phyloP scores from a whole-genome alignment of 2,329 filamentous ascomycete species.

The Fusarium burgessii region DNA sequence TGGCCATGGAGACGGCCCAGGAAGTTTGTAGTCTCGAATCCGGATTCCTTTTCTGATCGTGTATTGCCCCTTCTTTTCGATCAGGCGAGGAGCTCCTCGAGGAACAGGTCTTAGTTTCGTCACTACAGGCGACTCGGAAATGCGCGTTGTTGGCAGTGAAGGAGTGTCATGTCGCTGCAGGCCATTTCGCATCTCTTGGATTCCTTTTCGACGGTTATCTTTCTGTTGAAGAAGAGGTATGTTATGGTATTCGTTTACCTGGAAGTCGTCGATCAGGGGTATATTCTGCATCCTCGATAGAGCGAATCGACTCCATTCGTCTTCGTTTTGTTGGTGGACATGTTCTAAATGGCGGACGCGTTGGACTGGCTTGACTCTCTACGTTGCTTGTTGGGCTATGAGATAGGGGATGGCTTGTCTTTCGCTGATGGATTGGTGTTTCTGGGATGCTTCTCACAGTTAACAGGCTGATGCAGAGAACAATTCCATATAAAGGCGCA shows the following conservation, averaged over 20 bases:
- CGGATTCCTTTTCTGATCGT: conserved; percentile 47
- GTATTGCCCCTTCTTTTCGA: conserved; percentile 46
- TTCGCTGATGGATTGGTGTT: conserved; percentile 21
- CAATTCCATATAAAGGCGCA: background rate
- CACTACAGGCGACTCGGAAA: too few species aligned
- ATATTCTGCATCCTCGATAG: background rate
- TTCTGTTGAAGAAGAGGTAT: background rate
- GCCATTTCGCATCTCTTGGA: background rate
- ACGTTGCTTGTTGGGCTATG: background rate
- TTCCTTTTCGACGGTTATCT: background rate
- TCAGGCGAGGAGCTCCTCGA: conserved; percentile 41
- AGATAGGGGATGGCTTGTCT: background rate
- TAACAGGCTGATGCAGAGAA: background rate
- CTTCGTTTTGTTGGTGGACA: conserved; percentile 17
- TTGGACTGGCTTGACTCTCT: background rate
- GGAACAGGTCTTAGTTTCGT: conserved; percentile 45
- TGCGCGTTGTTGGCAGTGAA: background rate
- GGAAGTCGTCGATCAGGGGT: background rate
- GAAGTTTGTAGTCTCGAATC: conserved; percentile 48
- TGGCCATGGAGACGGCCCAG: background rate
- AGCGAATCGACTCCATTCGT: conserved; percentile 36
- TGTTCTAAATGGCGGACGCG: background rate
- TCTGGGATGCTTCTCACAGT: conserved; percentile 32
- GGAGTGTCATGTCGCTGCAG: background rate
- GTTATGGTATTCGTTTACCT: background rate